Evolutionary conservation across 768 basidiomycete species (phyloP), one percentile per base, ranked within the genome.

Genomic region (Xerocomellus amylosporus): DNA sequence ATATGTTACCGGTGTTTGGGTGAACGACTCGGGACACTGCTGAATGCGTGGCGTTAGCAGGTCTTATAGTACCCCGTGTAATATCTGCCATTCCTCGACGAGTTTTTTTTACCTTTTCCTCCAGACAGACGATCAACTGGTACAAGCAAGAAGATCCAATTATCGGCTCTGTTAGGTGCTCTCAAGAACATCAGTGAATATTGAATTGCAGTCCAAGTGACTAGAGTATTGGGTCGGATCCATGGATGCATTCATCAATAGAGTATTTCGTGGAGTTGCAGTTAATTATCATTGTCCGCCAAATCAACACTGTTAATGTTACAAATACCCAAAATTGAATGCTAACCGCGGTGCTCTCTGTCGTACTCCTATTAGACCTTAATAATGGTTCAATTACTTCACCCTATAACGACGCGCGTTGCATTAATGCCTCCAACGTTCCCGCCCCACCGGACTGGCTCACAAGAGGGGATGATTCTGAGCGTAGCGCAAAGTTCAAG

Each of bases 61-160:
- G 7, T 13, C 4, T 31, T 49, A 41, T 9, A 41, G 38, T 15
- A 39, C n/a, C 14, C 6, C 24, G 24, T 24, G 24, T 30, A 10
- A 10, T 9, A 10, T 30, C 30, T 30, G 30, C 9, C 10, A 31
- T 46, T 47, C 36, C 15, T 31, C 14, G 14, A 46, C 33, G 34
- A 57, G 17, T n/a, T 31, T 13, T 22, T 22, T 44, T 51, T n/a
- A 22, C 17, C n/a, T 46, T 41, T 14, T 58, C 20, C 28, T 41
- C 43, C 41, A 98, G 96, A 98, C 69, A 84, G 96, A 42, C 73
- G 98, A 8, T 93, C 94, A 2, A 86, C 94, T 0, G 97, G 97
- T 1, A 94, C 89, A 1, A 95, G 76, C 59, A 97, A 99, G 71
- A 98, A 93, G 66, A 85, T 99, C 49, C 97, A 98, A 66, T 68